phyloP scores from a whole-genome alignment of 345 rosid genomes.

The Corchorus capsularis region DNA sequence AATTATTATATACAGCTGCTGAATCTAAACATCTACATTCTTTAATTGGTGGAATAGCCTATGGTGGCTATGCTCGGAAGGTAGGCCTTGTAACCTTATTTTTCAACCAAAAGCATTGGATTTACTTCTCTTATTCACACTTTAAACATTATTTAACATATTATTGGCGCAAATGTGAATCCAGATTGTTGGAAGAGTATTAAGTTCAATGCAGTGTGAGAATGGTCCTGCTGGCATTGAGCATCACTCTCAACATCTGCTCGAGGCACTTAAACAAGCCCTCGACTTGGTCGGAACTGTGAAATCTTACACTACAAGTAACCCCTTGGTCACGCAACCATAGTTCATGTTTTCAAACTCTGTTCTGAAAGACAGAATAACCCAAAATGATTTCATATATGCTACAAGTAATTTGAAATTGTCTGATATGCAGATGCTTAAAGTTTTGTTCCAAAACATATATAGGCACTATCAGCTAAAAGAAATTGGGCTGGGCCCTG shows the following conservation, averaged over 20 bases:
- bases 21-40: slow-evolving; percentile 25
- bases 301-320: slow-evolving; percentile 38
- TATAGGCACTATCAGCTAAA: no score
- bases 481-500: no score
- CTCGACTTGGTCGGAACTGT: slow-evolving; percentile 52
- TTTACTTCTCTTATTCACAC: not conserved
- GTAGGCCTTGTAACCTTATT: slow-evolving; percentile 20
- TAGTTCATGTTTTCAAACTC: not conserved
- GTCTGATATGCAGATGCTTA: no score
- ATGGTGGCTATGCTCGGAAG: slow-evolving; percentile 65
- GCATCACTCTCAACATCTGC: slow-evolving; percentile 50
- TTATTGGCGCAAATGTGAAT: not conserved
- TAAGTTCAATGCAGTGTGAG: slow-evolving; percentile 45
- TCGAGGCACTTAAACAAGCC: slow-evolving; percentile 47
- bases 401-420: no score
- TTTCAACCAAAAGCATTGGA: not conserved
- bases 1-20: not conserved
- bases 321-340: not conserved
- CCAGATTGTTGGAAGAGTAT: slow-evolving; percentile 62
- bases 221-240: slow-evolving; percentile 40
- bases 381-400: no score
- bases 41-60: slow-evolving; percentile 54
- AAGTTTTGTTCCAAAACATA: no score
- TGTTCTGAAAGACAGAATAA: no score
- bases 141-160: not conserved